Conservation (phyloP, 2,329 filamentous ascomycete species). For the Hymenoscyphus repandus region DNA sequence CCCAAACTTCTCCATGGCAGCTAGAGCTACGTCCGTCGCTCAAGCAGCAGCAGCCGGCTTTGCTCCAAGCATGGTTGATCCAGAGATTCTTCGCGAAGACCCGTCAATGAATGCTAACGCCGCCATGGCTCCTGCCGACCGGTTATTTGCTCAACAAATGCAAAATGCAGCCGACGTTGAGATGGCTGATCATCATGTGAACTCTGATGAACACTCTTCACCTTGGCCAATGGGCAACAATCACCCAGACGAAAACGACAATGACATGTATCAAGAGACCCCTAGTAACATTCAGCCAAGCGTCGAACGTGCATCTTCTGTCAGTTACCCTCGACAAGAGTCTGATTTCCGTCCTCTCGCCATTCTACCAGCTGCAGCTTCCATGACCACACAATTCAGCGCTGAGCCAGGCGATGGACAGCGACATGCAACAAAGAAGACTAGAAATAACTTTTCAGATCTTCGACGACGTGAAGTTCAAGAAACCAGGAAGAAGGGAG, state of each 20-base stretch:
- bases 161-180: conserved; percentile 20
- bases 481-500: conserved; percentile 58
- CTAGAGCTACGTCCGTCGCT: conserved; percentile 21
- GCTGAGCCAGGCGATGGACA: conserved; percentile 30
- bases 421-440: conserved; percentile 35
- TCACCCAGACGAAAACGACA: conserved; percentile 18
- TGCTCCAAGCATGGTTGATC: conserved; percentile 31
- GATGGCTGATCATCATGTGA: conserved; percentile 19
- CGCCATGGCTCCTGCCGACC: neutral
- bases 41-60: conserved; percentile 27
- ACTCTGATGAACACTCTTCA: conserved; percentile 17
- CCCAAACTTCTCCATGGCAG: conserved; percentile 25
- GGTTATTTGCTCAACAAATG: conserved; percentile 3
- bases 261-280: conserved; percentile 19
- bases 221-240: conserved; percentile 24
- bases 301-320: neutral
- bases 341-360: conserved; percentile 19
- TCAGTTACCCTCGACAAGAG: conserved; percentile 2
- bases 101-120: neutral
- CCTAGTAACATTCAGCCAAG: conserved; percentile 13
- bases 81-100: conserved; percentile 8
- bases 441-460: conserved; percentile 52
- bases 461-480: conserved; percentile 59
- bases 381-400: conserved; percentile 29
- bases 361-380: conserved; percentile 7